A percentile compares a stretch with the other conserved stretches of the same genome.
phyloP scores from a whole-genome alignment of 2,329 filamentous ascomycete species.

The Clonostachys sp. region DNA sequence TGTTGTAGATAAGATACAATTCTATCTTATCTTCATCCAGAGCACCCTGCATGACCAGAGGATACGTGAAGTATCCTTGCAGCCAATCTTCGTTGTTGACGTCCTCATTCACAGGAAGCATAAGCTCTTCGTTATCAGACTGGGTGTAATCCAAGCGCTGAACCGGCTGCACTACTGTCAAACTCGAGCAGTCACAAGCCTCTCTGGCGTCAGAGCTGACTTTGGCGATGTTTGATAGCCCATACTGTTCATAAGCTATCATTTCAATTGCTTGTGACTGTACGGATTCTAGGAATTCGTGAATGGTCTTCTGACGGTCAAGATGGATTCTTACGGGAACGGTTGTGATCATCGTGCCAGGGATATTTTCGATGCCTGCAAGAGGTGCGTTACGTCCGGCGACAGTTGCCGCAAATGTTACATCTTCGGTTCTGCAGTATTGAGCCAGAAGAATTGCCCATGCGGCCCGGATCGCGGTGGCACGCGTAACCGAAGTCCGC shows the following conservation, averaged over 20 bases:
- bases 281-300: slow-evolving; percentile 6
- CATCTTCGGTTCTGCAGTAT: slow-evolving; percentile 4
- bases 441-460: slow-evolving; percentile 2
- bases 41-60: neutral
- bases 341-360: slow-evolving; percentile 7
- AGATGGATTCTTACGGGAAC: slow-evolving; percentile 7
- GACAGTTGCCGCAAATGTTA: slow-evolving; percentile 7
- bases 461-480: slow-evolving; percentile 6
- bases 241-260: slow-evolving; percentile 11
- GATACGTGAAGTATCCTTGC: slow-evolving; percentile 4
- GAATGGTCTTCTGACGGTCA: slow-evolving; percentile 2
- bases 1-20: slow-evolving; percentile 2
- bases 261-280: slow-evolving; percentile 8
- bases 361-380: slow-evolving; percentile 3
- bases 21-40: neutral
- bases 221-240: slow-evolving; percentile 13
- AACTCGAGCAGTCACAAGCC: slow-evolving; percentile 11
- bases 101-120: neutral
- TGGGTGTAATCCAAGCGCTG: neutral
- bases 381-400: slow-evolving; percentile 6
- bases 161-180: slow-evolving; percentile 8
- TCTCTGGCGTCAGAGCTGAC: slow-evolving; percentile 6
- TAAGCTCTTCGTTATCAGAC: slow-evolving; percentile 8
- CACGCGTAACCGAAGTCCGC: slow-evolving; percentile 6
- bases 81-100: neutral